Conservation (phyloP, 495 filamentous ascomycete genomes). For the Usnea hakonensis region DNA sequence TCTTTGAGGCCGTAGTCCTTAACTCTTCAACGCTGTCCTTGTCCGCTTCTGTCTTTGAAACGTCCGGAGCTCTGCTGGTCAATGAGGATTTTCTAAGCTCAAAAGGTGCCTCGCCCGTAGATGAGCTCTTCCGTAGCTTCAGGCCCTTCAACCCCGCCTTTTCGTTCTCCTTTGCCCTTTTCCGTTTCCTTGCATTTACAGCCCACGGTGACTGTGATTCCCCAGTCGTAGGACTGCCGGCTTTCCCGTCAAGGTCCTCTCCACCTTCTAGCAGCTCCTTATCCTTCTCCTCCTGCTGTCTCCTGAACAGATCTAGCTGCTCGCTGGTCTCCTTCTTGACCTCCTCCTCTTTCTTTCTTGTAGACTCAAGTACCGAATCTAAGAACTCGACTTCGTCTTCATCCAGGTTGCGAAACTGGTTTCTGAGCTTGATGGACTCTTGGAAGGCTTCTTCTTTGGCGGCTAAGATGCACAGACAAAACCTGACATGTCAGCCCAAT, state of each 20-base stretch:
- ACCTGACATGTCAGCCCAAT: slow-evolving; percentile 49
- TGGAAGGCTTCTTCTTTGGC: slow-evolving; percentile 96
- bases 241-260: slow-evolving; percentile 25
- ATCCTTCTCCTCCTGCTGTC: slow-evolving; percentile 60
- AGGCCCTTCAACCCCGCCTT: slow-evolving; percentile 44
- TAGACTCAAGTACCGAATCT: slow-evolving; percentile 64
- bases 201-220: slow-evolving; percentile 50
- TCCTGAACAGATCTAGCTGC: slow-evolving; percentile 61
- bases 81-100: slow-evolving; percentile 4
- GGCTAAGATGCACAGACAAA: slow-evolving; percentile 42
- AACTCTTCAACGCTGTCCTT: background rate
- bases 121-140: slow-evolving; percentile 49
- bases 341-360: slow-evolving; percentile 61
- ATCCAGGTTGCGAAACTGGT: slow-evolving; percentile 90
- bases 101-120: slow-evolving; percentile 16
- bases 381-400: slow-evolving; percentile 92
- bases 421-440: slow-evolving; percentile 75
- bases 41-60: background rate
- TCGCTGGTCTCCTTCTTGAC: slow-evolving; percentile 68
- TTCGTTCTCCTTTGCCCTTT: slow-evolving; percentile 46
- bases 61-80: slow-evolving; percentile 16
- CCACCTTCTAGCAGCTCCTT: slow-evolving; percentile 38
- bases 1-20: background rate
- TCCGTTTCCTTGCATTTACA: slow-evolving; percentile 49
- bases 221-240: slow-evolving; percentile 26